Conservation (phyloP, 192 early-diverging fungal species). For the Pilaira anomala region DNA sequence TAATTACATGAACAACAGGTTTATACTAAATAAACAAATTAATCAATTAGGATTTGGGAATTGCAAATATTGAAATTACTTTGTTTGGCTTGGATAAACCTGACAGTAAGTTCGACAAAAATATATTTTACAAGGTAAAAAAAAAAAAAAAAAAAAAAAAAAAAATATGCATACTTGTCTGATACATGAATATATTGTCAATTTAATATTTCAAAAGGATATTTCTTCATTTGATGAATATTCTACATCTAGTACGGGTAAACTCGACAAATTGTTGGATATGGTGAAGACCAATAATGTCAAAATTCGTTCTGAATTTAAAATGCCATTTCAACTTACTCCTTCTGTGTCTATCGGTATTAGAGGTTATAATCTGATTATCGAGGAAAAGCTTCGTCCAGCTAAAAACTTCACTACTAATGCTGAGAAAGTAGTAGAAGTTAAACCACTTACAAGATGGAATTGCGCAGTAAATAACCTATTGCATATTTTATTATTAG, state of each 20-base stretch:
- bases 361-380: slow-evolving; percentile 58
- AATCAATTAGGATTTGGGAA: slow-evolving; percentile 49
- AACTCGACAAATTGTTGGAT: slow-evolving; percentile 48
- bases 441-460: slow-evolving; percentile 53
- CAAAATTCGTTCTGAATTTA: slow-evolving; percentile 58
- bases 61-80: slow-evolving; percentile 57
- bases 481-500: background rate
- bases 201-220: background rate
- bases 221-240: background rate
- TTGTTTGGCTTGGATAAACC: slow-evolving; percentile 58
- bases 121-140: slow-evolving; percentile 59
- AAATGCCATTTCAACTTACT: slow-evolving; percentile 59
- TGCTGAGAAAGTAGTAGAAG: slow-evolving; percentile 51
- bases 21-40: background rate
- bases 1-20: no score
- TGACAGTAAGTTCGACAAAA: slow-evolving; percentile 50
- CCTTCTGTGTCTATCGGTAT: slow-evolving; percentile 65
- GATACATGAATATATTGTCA: no score
- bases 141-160: background rate
- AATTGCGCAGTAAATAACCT: slow-evolving; percentile 56
- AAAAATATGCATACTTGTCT: background rate
- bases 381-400: slow-evolving; percentile 47
- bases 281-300: slow-evolving; percentile 59
- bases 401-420: slow-evolving; percentile 48
- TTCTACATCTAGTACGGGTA: slow-evolving; percentile 19